These are phyloP conservation scores for Dipteronia sinensis DNA, from an alignment of 345 rosid genomes.

Conservation along the genomic window DNA sequence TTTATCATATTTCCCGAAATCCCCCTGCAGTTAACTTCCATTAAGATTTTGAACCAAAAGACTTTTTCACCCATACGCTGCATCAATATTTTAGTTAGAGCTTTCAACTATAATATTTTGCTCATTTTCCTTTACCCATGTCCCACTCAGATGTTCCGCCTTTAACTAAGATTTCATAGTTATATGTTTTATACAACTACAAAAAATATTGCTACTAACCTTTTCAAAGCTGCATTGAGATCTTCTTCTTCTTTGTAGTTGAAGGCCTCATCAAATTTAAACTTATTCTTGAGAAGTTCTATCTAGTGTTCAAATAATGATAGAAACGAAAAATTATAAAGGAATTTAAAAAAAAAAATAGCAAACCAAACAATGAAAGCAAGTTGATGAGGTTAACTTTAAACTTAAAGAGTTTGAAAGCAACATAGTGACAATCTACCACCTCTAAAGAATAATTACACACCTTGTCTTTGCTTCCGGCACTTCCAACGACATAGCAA, in stretches of 20 bases:
- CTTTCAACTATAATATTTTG: too few species aligned
- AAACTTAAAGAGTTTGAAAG: neutral
- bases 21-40: too few species aligned
- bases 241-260: slow-evolving; percentile 40
- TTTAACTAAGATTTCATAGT: neutral
- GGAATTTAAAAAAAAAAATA: too few species aligned
- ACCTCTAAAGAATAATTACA: neutral
- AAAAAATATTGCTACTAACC: slow-evolving; percentile 15
- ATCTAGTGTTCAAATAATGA: slow-evolving; percentile 20
- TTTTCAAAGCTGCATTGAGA: slow-evolving; percentile 33
- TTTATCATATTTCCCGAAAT: too few species aligned
- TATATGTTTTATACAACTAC: neutral
- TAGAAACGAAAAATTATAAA: neutral
- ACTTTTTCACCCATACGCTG: too few species aligned
- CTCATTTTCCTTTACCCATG: neutral
- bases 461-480: slow-evolving; percentile 39
- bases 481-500: slow-evolving; percentile 42
- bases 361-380: neutral
- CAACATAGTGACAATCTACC: neutral
- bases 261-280: slow-evolving; percentile 43
- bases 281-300: slow-evolving; percentile 36
- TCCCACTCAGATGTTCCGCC: neutral
- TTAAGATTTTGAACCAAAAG: too few species aligned
- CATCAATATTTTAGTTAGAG: neutral
- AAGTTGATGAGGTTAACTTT: neutral